phyloP scores from a whole-genome alignment of 169 alveolate species.

The Miamiensis avidus region DNA sequence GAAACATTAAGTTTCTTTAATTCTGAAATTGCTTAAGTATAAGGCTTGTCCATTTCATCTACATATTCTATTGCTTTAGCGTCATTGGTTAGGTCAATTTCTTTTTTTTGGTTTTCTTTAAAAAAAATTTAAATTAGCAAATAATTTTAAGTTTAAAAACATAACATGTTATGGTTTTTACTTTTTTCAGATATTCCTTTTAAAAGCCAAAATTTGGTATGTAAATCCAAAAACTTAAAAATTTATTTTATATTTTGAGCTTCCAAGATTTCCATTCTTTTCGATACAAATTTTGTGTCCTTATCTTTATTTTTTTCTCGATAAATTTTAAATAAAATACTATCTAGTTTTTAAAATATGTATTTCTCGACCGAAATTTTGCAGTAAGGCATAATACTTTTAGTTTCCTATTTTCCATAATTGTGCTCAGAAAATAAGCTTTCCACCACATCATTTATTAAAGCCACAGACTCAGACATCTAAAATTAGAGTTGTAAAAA shows the following conservation, averaged over 20 bases:
- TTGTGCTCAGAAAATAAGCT: slow-evolving; percentile 29
- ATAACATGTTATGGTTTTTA: too few relatives aligned
- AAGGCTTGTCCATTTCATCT: slow-evolving; percentile 4
- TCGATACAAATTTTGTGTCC: slow-evolving; percentile 12
- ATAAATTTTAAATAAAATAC: slow-evolving; percentile 12
- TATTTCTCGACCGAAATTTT: slow-evolving; percentile 42
- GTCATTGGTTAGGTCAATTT: not conserved
- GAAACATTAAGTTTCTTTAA: slow-evolving; percentile 17
- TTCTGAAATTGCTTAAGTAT: slow-evolving; percentile 34
- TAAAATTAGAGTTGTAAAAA: not conserved
- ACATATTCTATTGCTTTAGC: not conserved
- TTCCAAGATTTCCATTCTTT: slow-evolving; percentile 3
- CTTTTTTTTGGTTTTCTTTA: not conserved
- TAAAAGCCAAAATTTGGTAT: slow-evolving; percentile 2
- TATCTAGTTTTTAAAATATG: slow-evolving; percentile 22
- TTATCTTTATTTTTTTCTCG: slow-evolving; percentile 7
- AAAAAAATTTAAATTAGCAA: not conserved
- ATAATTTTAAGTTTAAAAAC: too few relatives aligned
- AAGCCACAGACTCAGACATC: slow-evolving; percentile 12
- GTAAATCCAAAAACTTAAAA: not conserved
- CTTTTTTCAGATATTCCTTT: slow-evolving; percentile 16
- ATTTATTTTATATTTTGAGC: slow-evolving; percentile 9
- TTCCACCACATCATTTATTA: slow-evolving; percentile 38
- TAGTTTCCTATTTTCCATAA: slow-evolving; percentile 46
- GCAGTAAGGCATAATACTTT: slow-evolving; percentile 42